Conservation (phyloP, 139 green algal genomes). For the Pseudopediastrum boryanum region DNA sequence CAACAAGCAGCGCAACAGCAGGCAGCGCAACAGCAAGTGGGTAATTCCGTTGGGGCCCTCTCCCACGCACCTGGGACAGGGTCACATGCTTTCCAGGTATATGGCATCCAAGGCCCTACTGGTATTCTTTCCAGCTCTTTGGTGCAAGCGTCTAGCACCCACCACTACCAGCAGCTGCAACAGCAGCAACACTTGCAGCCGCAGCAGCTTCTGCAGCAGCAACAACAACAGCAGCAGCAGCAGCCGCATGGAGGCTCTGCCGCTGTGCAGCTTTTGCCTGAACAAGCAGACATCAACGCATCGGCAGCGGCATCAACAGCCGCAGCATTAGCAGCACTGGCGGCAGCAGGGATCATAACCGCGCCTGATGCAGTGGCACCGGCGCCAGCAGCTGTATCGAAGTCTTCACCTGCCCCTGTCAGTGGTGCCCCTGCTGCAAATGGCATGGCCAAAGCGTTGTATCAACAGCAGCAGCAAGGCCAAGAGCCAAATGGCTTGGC, state of each 20-base stretch:
- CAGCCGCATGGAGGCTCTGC: not conserved
- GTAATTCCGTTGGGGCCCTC: no score
- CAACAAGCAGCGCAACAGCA: constrained; percentile 11
- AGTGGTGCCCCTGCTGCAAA: not conserved
- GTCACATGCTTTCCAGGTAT: not conserved
- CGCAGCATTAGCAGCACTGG: not conserved
- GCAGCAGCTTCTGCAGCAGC: not conserved
- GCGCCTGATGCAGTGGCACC: not conserved
- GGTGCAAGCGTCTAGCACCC: no score
- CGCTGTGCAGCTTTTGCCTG: no score
- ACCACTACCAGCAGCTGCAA: not conserved
- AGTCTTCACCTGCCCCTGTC: not conserved
- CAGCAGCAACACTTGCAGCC: not conserved
- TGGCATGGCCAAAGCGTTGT: not conserved
- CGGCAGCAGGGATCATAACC: not conserved
- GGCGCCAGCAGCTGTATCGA: not conserved
- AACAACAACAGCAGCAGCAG: constrained; percentile 1
- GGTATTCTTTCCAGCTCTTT: no score
- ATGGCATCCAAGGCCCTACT: not conserved
- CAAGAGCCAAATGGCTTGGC: not conserved
- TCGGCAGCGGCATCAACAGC: not conserved
- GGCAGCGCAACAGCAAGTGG: not conserved
- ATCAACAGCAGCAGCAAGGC: not conserved
- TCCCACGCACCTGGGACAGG: not conserved
- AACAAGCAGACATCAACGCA: not conserved